phyloP scores from a whole-genome alignment of 1,139 yeast species.

The Candida gigantensis region DNA sequence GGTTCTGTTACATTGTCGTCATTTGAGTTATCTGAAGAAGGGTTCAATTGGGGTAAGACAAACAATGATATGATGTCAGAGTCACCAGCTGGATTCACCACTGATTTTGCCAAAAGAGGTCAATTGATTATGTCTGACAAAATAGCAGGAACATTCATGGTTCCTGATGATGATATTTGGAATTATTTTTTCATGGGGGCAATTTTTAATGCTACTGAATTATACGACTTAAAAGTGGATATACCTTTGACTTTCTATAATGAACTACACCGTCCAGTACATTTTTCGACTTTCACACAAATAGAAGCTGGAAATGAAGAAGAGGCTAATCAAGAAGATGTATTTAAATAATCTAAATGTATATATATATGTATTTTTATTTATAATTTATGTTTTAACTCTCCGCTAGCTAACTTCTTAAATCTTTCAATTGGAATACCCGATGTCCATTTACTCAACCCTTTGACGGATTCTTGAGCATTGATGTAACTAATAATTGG shows the following conservation, averaged over 20 bases:
- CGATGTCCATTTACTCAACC: slow-evolving; percentile 66
- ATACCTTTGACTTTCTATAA: slow-evolving; percentile 81
- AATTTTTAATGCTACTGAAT: slow-evolving; percentile 65
- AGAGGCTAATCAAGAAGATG: slow-evolving; percentile 76
- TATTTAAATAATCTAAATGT: slow-evolving; percentile 47
- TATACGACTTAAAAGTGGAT: slow-evolving; percentile 71
- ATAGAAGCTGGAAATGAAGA: slow-evolving; percentile 55
- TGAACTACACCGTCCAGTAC: slow-evolving; percentile 85
- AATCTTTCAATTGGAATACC: slow-evolving; percentile 77
- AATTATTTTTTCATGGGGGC: slow-evolving; percentile 89
- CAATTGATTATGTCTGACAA: slow-evolving; percentile 78
- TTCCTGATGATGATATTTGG: slow-evolving; percentile 87
- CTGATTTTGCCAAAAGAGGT: slow-evolving; percentile 58
- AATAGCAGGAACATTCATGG: slow-evolving; percentile 79
- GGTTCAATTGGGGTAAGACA: slow-evolving; percentile 73
- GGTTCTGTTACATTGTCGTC: slow-evolving; percentile 84
- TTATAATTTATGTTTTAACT: slow-evolving; percentile 59
- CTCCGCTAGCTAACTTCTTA: slow-evolving; percentile 51
- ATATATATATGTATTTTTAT: slow-evolving; percentile 8
- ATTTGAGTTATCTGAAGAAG: slow-evolving; percentile 60
- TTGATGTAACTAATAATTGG: slow-evolving; percentile 51
- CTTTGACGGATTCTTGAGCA: slow-evolving; percentile 64
- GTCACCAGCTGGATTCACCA: slow-evolving; percentile 64
- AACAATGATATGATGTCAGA: slow-evolving; percentile 59
- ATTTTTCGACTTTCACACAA: slow-evolving; percentile 73